Base-by-base conservation (phyloP, 139 green algal species). In the Penium margaritaceum region DNA sequence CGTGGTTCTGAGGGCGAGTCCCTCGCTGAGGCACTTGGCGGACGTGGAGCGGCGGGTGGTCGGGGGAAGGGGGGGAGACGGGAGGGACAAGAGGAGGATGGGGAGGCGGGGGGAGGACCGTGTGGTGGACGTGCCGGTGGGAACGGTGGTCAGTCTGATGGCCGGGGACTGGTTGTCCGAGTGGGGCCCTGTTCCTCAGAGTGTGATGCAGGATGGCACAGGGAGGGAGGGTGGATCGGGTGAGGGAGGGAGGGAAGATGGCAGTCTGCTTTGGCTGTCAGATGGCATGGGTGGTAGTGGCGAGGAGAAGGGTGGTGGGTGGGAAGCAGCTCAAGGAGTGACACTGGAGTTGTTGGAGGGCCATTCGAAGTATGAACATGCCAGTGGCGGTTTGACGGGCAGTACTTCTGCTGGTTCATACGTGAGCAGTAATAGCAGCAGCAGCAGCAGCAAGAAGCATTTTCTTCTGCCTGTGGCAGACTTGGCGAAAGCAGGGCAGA, bases 401-500 rank as follows among this genome's bases (percentile, higher is more conserved):
- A n/a, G n/a, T n/a, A n/a, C n/a, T n/a, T n/a, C n/a, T n/a, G n/a
- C n/a, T n/a, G n/a, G n/a, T n/a, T n/a, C n/a, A n/a, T n/a, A n/a
- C 46, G 21, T 57, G 19, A 21, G 19, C 19, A 57, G 46, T 57
- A 21, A 57, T 19, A 14, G 30, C 55, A 14, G 55, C 14, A 12
- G 29, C 55, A 74, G 17, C 43, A n/a, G 66, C 44, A 63, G 19
- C 21, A 32, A 73, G 34, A 73, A 41, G 5, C 46, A 21, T 43
- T 5, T 72, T 38, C 7, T 73, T 29, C n/a, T n/a, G n/a, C n/a
- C n/a, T n/a, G 44, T 76, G 77, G 70, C 38, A 5, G 70, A 78
- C 58, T 21, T 78, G n/a, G 4, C 70, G n/a, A 27, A 60, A 14
- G 61, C 58, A 21, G 70, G 70, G 5, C 15, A 63, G 3, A 78